A percentile compares a stretch with the other conserved stretches of the same genome.
phyloP scores from a whole-genome alignment of 345 rosid species.

The Salix suchowensis region DNA sequence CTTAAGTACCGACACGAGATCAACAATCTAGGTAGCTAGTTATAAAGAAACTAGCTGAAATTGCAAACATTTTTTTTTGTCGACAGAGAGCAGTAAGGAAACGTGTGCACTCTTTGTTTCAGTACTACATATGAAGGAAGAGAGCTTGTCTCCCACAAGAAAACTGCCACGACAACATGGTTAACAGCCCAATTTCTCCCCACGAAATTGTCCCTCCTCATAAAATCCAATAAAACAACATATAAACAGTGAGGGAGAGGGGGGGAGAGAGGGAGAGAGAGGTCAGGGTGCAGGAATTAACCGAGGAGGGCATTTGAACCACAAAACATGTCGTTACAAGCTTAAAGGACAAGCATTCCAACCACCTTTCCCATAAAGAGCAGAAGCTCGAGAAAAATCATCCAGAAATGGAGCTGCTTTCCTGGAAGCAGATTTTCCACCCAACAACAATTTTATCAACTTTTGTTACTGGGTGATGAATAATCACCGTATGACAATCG shows the following conservation, averaged over 20 bases:
- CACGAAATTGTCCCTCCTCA: not conserved
- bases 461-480: constrained; percentile 3
- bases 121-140: not conserved
- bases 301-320: not conserved
- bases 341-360: constrained; percentile 6
- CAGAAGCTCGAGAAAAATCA: constrained; percentile 1
- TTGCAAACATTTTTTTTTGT: not conserved
- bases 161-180: not conserved
- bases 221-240: not conserved
- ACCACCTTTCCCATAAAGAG: constrained; percentile 7
- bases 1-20: no score
- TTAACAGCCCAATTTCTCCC: not conserved
- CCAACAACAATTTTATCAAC: not conserved
- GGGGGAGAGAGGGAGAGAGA: no score
- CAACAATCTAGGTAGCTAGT: not conserved
- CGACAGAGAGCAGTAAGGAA: not conserved
- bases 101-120: not conserved
- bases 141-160: not conserved
- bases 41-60: not conserved
- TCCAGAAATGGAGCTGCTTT: constrained; percentile 7
- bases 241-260: not conserved
- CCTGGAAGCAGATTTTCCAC: not conserved
- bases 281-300: not conserved
- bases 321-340: not conserved
- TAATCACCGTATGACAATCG: not conserved